Evolutionary conservation across 768 basidiomycete genomes (phyloP), one percentile per base, ranked within the genome.

Genomic region (Auricularia heimuer): DNA sequence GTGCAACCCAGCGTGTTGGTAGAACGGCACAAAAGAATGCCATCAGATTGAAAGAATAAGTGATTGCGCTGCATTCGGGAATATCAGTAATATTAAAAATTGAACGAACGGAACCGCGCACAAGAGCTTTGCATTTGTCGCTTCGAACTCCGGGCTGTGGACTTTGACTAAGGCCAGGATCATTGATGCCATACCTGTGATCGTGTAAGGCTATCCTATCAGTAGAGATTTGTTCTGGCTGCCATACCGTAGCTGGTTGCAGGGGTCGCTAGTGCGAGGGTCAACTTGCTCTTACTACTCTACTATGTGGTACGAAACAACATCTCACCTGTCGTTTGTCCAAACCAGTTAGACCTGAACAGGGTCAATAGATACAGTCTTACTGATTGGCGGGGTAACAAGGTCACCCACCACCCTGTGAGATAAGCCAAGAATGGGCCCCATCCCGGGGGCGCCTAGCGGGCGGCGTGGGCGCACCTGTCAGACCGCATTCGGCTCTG

Each of bases 1-100:
- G 61, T 2, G 64, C 67, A 11, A 67, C 34, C 21, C 37, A 65
- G 12, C 60, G 33, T 12, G 67, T 67, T 14, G 67, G 67, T 51
- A 67, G 51, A 4, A 61, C 45, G 16, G 64, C 36, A 37, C 8
- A 34, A 33, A 56, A 11, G 44, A 36, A 37, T 39, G 44, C 45
- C 10, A 65, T n/a, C 56, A 67, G 51, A 6, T 42, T 65, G 4
- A 66, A 1, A 24, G 44, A n/a, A 11, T 54, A 36, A 14, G 63
- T 51, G 21, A 51, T 10, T 6, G 11, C 47, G 18, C 47, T 51
- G 21, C 4, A 6, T 12, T 6, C 10, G 47, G 6, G 18, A 51
- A 6, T 0, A 1, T 51, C 0, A 51, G 14, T 21, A 10, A 6
- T 18, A 6, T 8, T 4, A 6, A 18, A 18, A 6, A 21, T 21